A percentile compares a stretch with the other conserved stretches of the same genome.
phyloP scores from a whole-genome alignment of 495 filamentous ascomycete species.

The Niebla homalea region DNA sequence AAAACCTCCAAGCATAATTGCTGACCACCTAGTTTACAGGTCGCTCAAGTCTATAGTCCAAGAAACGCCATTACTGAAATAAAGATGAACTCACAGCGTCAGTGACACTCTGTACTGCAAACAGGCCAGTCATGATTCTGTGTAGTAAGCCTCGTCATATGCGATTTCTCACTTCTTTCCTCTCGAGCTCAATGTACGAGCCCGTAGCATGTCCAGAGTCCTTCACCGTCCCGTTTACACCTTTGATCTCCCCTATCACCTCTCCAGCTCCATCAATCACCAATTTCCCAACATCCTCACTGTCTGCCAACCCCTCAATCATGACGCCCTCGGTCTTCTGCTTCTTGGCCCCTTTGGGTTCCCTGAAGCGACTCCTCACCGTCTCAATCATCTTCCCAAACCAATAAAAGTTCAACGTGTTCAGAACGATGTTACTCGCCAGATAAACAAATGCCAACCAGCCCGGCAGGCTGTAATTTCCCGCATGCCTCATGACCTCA shows the following conservation, averaged over 20 bases:
- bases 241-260: conserved; percentile 3
- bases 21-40: no score
- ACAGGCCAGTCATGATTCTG: no score
- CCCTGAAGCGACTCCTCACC: conserved; percentile 74
- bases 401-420: conserved; percentile 88
- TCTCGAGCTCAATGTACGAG: conserved; percentile 5
- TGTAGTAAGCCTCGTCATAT: not conserved
- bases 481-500: conserved; percentile 40
- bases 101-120: no score
- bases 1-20: no score
- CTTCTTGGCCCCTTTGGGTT: conserved; percentile 19
- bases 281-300: conserved; percentile 1
- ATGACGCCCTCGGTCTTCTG: conserved; percentile 21
- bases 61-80: no score
- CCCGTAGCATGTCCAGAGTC: conserved; percentile 20
- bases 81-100: no score
- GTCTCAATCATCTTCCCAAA: conserved; percentile 94
- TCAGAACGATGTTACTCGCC: conserved; percentile 63
- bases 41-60: no score
- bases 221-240: conserved; percentile 8
- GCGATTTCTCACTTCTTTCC: conserved; percentile 12
- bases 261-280: conserved; percentile 3
- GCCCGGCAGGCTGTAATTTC: conserved; percentile 45
- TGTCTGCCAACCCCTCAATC: conserved; percentile 14
- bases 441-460: conserved; percentile 76